A percentile compares a stretch with the other conserved stretches of the same genome.
phyloP scores from a whole-genome alignment of 257 asterid species.

The Solanum megistacrolobum region DNA sequence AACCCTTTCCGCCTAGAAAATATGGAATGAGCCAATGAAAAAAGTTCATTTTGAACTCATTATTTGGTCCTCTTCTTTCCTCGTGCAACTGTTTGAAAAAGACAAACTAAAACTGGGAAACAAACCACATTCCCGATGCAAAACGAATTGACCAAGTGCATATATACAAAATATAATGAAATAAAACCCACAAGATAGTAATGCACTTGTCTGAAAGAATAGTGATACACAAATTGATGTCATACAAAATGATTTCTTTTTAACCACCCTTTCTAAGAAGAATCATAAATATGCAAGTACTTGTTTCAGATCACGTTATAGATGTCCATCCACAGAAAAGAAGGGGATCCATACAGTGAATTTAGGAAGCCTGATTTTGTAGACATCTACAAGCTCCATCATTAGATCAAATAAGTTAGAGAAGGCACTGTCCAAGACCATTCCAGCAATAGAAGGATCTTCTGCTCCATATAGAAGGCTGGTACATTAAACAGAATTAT shows the following conservation, averaged over 20 bases:
- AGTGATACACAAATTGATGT: neutral
- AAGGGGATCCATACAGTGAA: slow-evolving; percentile 51
- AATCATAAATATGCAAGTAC: neutral
- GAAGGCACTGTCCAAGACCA: slow-evolving; percentile 98
- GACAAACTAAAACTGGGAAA: neutral
- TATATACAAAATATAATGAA: neutral
- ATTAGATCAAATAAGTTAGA: slow-evolving; percentile 86
- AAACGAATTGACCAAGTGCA: neutral
- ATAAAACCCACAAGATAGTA: neutral
- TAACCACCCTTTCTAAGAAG: neutral
- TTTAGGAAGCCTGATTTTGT: slow-evolving; percentile 86
- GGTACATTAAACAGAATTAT: slow-evolving; percentile 12
- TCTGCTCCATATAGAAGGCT: slow-evolving; percentile 98
- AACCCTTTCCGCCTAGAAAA: neutral
- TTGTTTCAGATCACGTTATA: neutral
- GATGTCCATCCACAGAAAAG: neutral
- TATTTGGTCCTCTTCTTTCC: neutral
- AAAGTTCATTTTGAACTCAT: neutral
- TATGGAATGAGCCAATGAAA: neutral
- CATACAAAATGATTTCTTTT: neutral
- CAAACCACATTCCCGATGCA: neutral
- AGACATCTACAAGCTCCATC: slow-evolving; percentile 95
- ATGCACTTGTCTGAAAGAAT: neutral
- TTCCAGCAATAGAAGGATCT: slow-evolving; percentile 97
- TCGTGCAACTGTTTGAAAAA: neutral